Evolutionary conservation across 1,139 yeast species (phyloP), one percentile per base, ranked within the genome.

Genomic region (Wickerhamomyces sp.): DNA sequence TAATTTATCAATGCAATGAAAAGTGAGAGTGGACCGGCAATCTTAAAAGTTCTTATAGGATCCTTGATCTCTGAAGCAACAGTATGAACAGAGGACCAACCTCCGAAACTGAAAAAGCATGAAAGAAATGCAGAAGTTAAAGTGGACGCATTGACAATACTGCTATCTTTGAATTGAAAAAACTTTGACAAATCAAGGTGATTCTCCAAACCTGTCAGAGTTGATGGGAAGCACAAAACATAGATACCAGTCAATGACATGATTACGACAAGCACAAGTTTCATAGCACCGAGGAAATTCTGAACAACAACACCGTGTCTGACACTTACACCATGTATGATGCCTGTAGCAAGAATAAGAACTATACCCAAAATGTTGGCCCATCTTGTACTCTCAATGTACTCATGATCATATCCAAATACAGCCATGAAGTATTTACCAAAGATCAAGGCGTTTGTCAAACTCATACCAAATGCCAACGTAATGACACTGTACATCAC

Each of bases 371-470:
- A 57, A 22, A 59, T 38, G 40, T 77, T 66, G 7, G 64, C 51
- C 23, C 42, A 35, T 20, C 37, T 45, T 3, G 57, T 39, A 3
- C 44, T 38, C 9, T 62, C 62, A 23, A 62, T 61, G 25, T 45
- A 45, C 16, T 69, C 68, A 2, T 66, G 58, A 6, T 59, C 55
- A 20, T 66, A 49, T 0, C 77, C 79, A 14, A 75, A 40, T 0
- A 78, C 66, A 39, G 67, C 69, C 18, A 80, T 56, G 19, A 70
- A 58, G 51, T 82, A 82, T 53, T 81, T 81, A 4, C 89, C 89
- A 61, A 82, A 81, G 1, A 82, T 77, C 39, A 82, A 68, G 0
- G 84, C 70, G 49, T 79, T 78, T 30, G 85, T 72, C 28, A 81
- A 63, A 10, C 78, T 69, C 47, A 79, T 74, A 0, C 89, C 89